Evolutionary conservation across 345 rosid species (phyloP).

Genomic region (Eucalyptus sp.): DNA sequence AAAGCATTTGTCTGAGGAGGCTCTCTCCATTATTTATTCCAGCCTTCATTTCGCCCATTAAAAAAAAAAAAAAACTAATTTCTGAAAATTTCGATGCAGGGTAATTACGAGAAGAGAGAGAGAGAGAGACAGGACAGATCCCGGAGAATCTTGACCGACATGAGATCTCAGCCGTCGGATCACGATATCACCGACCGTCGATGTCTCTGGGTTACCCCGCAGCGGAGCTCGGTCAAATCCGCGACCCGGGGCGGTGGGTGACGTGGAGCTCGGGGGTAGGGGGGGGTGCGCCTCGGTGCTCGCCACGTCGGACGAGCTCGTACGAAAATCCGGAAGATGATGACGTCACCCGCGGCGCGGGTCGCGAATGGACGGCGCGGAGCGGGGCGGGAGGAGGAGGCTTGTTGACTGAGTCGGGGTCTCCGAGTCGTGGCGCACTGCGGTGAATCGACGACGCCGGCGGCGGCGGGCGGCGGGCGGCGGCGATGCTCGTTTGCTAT

Average conservation of each 20-base stretch:
- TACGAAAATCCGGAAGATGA: not conserved
- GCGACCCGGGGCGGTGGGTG: not conserved
- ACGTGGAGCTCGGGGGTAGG: not conserved
- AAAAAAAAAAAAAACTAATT: not conserved
- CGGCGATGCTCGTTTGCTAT: not conserved
- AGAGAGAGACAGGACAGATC: not conserved
- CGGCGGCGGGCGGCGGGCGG: not conserved
- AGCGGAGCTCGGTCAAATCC: not conserved
- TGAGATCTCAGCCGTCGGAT: not conserved
- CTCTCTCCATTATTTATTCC: not conserved
- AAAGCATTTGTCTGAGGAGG: not conserved
- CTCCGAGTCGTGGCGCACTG: not conserved
- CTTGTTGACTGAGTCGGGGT: not conserved
- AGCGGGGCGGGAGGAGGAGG: not conserved
- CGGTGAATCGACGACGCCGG: not conserved
- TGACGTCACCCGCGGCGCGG: not conserved
- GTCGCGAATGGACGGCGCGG: not conserved
- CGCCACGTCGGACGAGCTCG: not conserved
- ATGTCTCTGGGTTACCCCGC: not conserved
- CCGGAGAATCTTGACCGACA: not conserved
- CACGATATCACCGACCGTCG: not conserved
- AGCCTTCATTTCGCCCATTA: not conserved
- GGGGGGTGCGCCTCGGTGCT: not conserved
- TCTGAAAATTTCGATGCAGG: not conserved
- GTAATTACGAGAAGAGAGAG: not conserved